These are phyloP conservation scores for Cymbopogon flexuosus DNA, from an alignment of 202 grass and related monocot genomes.

Conservation along the genomic window DNA sequence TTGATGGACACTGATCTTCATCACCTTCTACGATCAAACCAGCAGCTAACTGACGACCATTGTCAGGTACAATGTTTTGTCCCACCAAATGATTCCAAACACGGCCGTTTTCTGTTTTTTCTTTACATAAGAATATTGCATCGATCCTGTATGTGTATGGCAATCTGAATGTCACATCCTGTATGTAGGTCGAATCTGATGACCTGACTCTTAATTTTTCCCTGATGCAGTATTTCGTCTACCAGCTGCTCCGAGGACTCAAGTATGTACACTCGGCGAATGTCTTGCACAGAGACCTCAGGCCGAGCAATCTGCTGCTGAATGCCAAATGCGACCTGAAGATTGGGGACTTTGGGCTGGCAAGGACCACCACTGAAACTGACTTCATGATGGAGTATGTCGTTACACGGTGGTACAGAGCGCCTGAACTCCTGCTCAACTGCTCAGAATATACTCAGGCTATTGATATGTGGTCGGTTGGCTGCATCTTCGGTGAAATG, in stretches of 20 bases:
- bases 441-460: constrained; percentile 92
- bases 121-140: too few species aligned
- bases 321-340: constrained; percentile 95
- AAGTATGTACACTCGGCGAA: constrained; percentile 94
- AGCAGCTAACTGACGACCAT: constrained; percentile 85
- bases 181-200: neutral
- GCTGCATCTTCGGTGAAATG: constrained; percentile 90
- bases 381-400: constrained; percentile 99
- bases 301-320: constrained; percentile 84
- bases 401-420: constrained; percentile 87
- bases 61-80: constrained; percentile 56
- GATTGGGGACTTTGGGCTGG: constrained; percentile 86
- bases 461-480: constrained; percentile 95
- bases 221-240: constrained; percentile 69
- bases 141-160: too few species aligned
- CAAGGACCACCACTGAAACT: constrained; percentile 91
- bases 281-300: constrained; percentile 90
- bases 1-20: constrained; percentile 99
- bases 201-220: neutral
- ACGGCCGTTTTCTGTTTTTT: neutral
- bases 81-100: too few species aligned
- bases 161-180: neutral
- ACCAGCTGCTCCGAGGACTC: constrained; percentile 86
- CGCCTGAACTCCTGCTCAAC: constrained; percentile 84
- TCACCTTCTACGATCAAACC: constrained; percentile 84